These are phyloP conservation scores for Syzygium syzygioides DNA, from an alignment of 441 rosid genomes.

Conservation along the genomic window DNA sequence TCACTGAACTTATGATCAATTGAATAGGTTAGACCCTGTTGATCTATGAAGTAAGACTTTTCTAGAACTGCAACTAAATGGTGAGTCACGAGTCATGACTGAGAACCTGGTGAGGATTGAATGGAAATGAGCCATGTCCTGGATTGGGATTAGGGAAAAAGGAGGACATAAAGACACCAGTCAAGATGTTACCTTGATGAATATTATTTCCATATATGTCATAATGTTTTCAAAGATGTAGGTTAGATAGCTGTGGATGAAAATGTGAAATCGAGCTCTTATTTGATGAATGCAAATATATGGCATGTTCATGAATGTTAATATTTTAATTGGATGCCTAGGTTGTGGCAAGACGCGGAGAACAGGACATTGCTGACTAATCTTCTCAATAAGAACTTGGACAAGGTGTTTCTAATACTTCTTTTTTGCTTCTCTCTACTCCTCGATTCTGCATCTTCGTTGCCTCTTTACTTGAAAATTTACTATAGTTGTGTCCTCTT, in stretches of 20 bases:
- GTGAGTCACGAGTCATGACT: not conserved
- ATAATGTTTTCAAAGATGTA: not conserved
- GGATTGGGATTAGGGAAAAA: not conserved
- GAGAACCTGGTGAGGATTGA: not conserved
- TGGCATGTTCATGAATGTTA: not conserved
- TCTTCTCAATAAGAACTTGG: constrained; percentile 66
- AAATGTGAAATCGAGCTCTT: not conserved
- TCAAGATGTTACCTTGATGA: not conserved
- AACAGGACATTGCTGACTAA: constrained; percentile 57
- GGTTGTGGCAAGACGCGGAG: constrained; percentile 99
- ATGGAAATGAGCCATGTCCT: not conserved
- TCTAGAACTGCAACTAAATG: not conserved
- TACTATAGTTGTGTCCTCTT: not conserved
- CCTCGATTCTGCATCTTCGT: not conserved
- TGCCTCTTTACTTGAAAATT: not conserved
- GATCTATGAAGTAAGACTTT: not conserved
- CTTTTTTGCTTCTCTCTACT: not conserved
- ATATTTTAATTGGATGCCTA: constrained; percentile 16
- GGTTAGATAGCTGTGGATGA: not conserved
- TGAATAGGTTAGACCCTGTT: not conserved
- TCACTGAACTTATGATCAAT: not conserved
- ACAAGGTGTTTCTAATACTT: constrained; percentile 42
- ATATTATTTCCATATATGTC: not conserved
- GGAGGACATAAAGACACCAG: not conserved
- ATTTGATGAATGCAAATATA: not conserved